Base-by-base conservation (phyloP, 345 rosid genomes). In the Cardiospermum halicacabum region DNA sequence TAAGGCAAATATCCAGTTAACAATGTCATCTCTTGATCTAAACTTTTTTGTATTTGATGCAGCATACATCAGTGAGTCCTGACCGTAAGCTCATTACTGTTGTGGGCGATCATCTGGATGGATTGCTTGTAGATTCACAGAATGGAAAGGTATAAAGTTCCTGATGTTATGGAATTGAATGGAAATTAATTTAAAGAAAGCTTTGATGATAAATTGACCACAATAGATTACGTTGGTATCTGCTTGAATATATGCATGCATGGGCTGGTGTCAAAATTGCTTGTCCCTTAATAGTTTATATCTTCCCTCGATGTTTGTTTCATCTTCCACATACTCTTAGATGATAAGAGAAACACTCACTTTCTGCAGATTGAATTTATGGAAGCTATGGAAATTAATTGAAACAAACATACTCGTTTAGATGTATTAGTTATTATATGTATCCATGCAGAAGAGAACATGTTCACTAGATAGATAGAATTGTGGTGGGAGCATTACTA, bases 31-130 rank as follows among this genome's bases (percentile, higher is more conserved):
- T 54, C 5, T 9, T 58, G 27, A 43, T 45, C 48, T 45, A 13
- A 53, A 42, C 53, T 19, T 42, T 15, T 1, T 57, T 60, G 54
- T 9, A 42, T 40, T 31, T 65, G 61, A 63, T 80, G 76, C 85
- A 86, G 91, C 88, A 81, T 69, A 74, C 91, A 30, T 86, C 91
- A 48, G 39, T 86, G 48, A 86, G 86, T 58, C 91, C 91, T 2
- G 78, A 83, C 65, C 50, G 82, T 13, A 79, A 61, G 66, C 76
- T 75, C 32, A 39, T 82, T 11, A 48, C 69, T 47, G 80, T 83
- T 53, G 83, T 86, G 10, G 91, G 91, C 13, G 88, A 86, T 76
- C 68, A 77, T 74, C 40, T 56, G 18, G 82, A 83, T 54, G 92
- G 85, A 11, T 56, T 86, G 70, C 69, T 86, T 56, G 81, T 83